Conservation (phyloP, 306 rosid genomes). For the Ammopiptanthus mongolicus region DNA sequence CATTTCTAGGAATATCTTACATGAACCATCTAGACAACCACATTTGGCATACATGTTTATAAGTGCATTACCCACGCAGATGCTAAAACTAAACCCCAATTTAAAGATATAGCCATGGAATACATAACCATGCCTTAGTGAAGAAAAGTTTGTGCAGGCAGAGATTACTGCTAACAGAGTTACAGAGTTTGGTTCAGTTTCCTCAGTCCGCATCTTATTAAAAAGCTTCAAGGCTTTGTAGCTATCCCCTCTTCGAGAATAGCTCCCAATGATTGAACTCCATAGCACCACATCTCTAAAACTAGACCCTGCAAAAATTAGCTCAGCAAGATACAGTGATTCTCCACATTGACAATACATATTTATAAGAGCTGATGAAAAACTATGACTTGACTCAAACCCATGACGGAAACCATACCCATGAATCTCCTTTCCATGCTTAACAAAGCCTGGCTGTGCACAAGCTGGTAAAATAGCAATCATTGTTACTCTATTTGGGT, state of each 20-base stretch:
- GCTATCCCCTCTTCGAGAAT: conserved; percentile 42
- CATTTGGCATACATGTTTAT: conserved; percentile 70
- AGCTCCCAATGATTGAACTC: conserved; percentile 55
- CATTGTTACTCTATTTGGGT: conserved; percentile 54
- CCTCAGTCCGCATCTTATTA: conserved; percentile 43
- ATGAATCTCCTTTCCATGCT: conserved; percentile 57
- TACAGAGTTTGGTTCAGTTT: conserved; percentile 50
- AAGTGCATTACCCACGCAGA: conserved; percentile 53
- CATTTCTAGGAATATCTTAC: conserved; percentile 46
- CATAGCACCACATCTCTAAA: conserved; percentile 62
- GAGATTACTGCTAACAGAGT: conserved; percentile 55
- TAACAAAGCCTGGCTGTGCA: conserved; percentile 32
- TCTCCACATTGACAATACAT: conserved; percentile 44
- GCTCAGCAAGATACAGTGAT: conserved; percentile 36
- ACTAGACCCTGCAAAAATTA: conserved; percentile 39
- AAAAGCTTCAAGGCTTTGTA: conserved; percentile 48
- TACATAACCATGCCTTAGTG: conserved; percentile 35
- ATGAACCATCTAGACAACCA: conserved; percentile 42
- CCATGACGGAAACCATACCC: conserved; percentile 46
- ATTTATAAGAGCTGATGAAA: conserved; percentile 55
- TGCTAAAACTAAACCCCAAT: conserved; percentile 35
- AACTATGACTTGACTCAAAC: conserved; percentile 41
- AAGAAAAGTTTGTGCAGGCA: conserved; percentile 46
- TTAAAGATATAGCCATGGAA: conserved; percentile 46
- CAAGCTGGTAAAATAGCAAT: conserved; percentile 50